phyloP scores from a whole-genome alignment of 768 basidiomycete species.

The Tricholoma matsutake region DNA sequence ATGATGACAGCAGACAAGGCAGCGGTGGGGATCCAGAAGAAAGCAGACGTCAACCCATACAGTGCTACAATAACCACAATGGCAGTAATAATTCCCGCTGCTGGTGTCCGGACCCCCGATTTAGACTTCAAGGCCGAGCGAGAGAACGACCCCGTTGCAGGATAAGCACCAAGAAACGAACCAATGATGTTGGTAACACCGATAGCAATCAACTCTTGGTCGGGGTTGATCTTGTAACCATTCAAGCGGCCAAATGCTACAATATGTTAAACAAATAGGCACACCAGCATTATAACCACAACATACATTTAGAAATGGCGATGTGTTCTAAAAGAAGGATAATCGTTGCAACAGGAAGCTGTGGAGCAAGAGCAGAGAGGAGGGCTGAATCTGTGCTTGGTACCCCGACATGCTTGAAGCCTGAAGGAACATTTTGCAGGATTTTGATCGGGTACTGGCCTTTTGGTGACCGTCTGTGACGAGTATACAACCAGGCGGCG shows the following conservation, averaged over 20 bases:
- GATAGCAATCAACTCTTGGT: slow-evolving; percentile 95
- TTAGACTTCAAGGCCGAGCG: slow-evolving; percentile 96
- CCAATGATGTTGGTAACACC: slow-evolving; percentile 95
- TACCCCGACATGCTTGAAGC: slow-evolving; percentile 60
- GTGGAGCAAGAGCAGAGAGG: slow-evolving; percentile 62
- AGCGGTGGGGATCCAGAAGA: slow-evolving; percentile 85
- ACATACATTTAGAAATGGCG: slow-evolving; percentile 85
- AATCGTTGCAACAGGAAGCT: slow-evolving; percentile 84
- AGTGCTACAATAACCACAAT: slow-evolving; percentile 90
- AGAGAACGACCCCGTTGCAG: slow-evolving; percentile 97
- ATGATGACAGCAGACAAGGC: slow-evolving; percentile 93
- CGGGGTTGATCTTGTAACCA: slow-evolving; percentile 90
- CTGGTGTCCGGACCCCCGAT: slow-evolving; percentile 95
- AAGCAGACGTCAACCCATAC: slow-evolving; percentile 90
- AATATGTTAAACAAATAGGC: neutral
- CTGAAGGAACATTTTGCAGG: slow-evolving; percentile 78
- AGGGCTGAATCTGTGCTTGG: slow-evolving; percentile 43
- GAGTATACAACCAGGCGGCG: slow-evolving; percentile 82
- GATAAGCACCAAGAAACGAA: slow-evolving; percentile 87
- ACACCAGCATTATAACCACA: neutral
- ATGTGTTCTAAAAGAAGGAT: slow-evolving; percentile 94
- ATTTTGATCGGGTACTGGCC: slow-evolving; percentile 85
- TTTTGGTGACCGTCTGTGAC: slow-evolving; percentile 49
- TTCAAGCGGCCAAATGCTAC: slow-evolving; percentile 92
- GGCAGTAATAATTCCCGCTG: slow-evolving; percentile 82